Percentiles rank a stretch among this genome's conserved stretches.
These are phyloP conservation scores for Aurinia saxatilis DNA, from an alignment of 345 rosid species.

Conservation along the genomic window DNA sequence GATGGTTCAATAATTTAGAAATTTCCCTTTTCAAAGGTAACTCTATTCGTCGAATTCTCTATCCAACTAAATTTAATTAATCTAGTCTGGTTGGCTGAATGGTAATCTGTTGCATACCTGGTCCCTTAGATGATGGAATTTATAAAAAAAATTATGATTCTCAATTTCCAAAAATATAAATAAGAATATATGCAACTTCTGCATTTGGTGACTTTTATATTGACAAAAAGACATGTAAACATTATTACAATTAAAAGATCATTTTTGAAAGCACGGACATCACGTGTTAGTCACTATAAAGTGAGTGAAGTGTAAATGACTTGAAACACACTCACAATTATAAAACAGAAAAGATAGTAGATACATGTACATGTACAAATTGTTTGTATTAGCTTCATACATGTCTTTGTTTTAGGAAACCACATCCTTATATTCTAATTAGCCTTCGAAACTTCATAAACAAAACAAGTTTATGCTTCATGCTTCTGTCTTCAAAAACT, in stretches of 20 bases:
- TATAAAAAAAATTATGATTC: background rate
- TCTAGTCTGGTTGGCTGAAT: background rate
- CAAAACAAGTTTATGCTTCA: too few relatives aligned
- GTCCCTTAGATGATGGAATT: background rate
- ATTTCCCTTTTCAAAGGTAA: background rate
- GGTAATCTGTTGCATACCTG: background rate
- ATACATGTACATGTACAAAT: background rate
- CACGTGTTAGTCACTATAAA: conserved; percentile 19
- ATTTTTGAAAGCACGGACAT: conserved; percentile 1
- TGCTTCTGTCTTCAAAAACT: too few relatives aligned
- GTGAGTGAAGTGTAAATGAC: conserved; percentile 9
- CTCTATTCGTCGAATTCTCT: background rate
- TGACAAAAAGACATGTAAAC: background rate
- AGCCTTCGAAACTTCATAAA: background rate
- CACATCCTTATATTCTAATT: background rate
- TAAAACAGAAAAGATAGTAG: background rate
- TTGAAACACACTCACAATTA: conserved; percentile 11
- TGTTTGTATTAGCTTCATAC: conserved; percentile 3
- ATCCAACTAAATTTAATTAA: background rate
- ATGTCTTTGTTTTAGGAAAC: conserved; percentile 25
- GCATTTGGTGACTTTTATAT: conserved; percentile 8
- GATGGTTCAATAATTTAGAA: background rate
- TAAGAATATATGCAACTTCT: background rate
- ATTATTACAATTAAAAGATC: background rate
- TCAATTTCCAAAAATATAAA: background rate